phyloP scores from a whole-genome alignment of 2,329 filamentous ascomycete species.

The Tolypocladium inflatum region DNA sequence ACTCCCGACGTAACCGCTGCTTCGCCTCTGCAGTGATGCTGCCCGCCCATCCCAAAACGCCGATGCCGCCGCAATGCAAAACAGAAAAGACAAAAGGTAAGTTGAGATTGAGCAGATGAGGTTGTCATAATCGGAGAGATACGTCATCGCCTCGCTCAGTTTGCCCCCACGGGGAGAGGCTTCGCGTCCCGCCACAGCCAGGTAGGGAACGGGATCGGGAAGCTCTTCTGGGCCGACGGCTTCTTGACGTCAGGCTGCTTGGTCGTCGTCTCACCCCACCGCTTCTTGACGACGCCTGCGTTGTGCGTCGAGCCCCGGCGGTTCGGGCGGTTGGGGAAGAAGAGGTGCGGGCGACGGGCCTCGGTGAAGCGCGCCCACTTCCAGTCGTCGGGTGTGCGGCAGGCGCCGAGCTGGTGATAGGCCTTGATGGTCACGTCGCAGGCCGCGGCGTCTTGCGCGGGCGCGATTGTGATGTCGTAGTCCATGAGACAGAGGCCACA shows the following conservation, averaged over 20 bases:
- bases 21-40: neutral
- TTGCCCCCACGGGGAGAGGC: neutral
- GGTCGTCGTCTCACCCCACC: constrained; percentile 6
- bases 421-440: constrained; percentile 8
- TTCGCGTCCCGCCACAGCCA: constrained; percentile 1
- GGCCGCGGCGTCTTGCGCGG: neutral
- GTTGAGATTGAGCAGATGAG: neutral
- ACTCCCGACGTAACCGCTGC: neutral
- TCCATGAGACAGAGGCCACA: constrained; percentile 14
- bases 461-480: constrained; percentile 11
- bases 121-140: neutral
- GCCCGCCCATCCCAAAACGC: neutral
- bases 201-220: neutral
- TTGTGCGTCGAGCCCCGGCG: constrained; percentile 9
- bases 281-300: constrained; percentile 8
- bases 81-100: neutral
- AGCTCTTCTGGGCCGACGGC: neutral
- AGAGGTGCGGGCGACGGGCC: constrained; percentile 8
- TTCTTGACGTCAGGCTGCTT: neutral
- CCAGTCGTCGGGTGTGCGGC: constrained; percentile 13
- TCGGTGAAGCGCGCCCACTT: constrained; percentile 17
- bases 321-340: constrained; percentile 13
- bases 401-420: constrained; percentile 11
- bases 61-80: neutral
- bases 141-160: neutral